phyloP scores from a whole-genome alignment of 148 eudicot species.

The Camellia granthamiana region DNA sequence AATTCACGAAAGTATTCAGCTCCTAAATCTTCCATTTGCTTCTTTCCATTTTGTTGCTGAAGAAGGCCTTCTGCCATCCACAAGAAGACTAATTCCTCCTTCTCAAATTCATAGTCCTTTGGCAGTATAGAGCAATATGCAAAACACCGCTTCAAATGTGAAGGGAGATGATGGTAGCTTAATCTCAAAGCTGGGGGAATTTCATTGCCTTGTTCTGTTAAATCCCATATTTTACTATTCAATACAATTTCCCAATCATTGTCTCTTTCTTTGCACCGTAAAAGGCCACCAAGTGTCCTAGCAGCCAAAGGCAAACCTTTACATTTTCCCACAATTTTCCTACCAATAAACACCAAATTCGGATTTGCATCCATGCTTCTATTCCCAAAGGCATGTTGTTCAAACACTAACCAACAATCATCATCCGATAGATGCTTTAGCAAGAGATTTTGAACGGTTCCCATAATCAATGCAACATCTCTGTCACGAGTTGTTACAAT shows the following conservation, averaged over 20 bases:
- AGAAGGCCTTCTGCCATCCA: constrained; percentile 28
- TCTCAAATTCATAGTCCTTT: constrained; percentile 16
- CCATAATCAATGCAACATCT: constrained; percentile 13
- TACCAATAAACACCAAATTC: neutral
- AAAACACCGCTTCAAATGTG: constrained; percentile 21
- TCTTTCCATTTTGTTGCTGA: neutral
- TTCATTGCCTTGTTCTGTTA: neutral
- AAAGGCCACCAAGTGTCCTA: constrained; percentile 8
- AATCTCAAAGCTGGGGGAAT: constrained; percentile 17
- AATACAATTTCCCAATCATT: constrained; percentile 15
- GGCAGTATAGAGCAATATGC: constrained; percentile 24
- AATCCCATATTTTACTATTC: constrained; percentile 17
- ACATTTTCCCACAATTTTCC: constrained; percentile 12
- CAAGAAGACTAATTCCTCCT: constrained; percentile 10
- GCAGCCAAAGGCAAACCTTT: constrained; percentile 20
- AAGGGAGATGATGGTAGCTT: constrained; percentile 26
- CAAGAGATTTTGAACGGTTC: no score
- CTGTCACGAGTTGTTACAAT: constrained; percentile 17
- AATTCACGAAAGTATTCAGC: constrained; percentile 22
- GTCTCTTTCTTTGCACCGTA: neutral
- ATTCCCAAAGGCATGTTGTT: neutral
- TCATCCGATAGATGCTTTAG: neutral
- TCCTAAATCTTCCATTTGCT: constrained; percentile 19
- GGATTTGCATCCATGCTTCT: neutral
- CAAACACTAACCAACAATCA: neutral